Base-by-base conservation (phyloP, 2,329 filamentous ascomycete species). In the Exophiala dermatitidis region DNA sequence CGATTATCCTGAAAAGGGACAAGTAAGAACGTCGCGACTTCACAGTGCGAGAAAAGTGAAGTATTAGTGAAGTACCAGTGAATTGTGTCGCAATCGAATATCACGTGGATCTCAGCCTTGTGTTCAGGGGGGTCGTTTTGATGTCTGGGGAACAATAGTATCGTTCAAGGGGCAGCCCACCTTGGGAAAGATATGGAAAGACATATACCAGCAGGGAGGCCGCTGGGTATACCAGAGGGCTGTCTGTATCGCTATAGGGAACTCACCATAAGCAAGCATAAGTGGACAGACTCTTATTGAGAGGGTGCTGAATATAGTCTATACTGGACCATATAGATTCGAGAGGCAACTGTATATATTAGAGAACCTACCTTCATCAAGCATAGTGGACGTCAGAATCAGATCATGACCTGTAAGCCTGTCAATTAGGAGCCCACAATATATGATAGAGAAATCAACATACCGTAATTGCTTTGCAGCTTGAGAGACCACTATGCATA, bases 91-190 rank as follows among this genome's bases (percentile, higher is more conserved):
- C 19, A 12, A 8, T 47, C 26, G 36, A n/a, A 32, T 19, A 42
- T 41, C 30, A 42, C 37, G 47, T 42, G 37, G 4, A 41, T 41
- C 5, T 32, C 34, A 49, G 47, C 47, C 47, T 49, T 28, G 45
- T 41, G 26, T 30, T 31, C 26, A 31, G 10, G 9, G 31, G 19
- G 46, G 7, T 12, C 36, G 7, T 5, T 12, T 5, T 38, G 36
- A 38, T 38, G 19, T 38, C 36, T 6, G 28, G 38, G 19, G 19
- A 19, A 41, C 38, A 38, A 12, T 41, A 10, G 28, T 7, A 6
- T 3, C 5, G 3, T 9, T 41, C 3, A 28, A 19, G 19, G 19
- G 19, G 19, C 19, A 19, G 19, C 19, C 19, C 19, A 19, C 19
- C 19, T 19, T 19, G 19, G 19, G 19, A 19, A 19, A 19, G 19